Evolutionary conservation across 2,329 filamentous ascomycete species (phyloP), one percentile per base, ranked within the genome.

Genomic region (Pseudogymnoascus sp.): DNA sequence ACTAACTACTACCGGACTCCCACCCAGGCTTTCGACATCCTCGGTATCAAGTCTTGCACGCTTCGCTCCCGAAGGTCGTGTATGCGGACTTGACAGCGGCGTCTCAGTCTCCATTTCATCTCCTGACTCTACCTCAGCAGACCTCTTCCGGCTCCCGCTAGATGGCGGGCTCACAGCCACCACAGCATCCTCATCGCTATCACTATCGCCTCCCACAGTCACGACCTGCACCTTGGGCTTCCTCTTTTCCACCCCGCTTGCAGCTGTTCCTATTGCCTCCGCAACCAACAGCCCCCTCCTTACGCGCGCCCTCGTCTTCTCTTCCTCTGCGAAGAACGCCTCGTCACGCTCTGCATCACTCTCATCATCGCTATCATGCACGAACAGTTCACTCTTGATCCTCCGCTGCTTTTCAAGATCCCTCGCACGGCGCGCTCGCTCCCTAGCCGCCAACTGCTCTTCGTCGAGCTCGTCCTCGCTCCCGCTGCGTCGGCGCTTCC

Each of bases 351-450:
- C 90, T 35, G 82, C 85, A 69, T 96, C 91, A n/a, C 83, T 87
- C 67, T 96, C 92, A 60, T 97, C 94, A 71, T 97, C 94, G 67
- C 88, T 91, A 37, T 87, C 86, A 63, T 88, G 84, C 59, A 99
- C 88, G 69, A 86, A 93, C 39, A 93, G 75, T 25, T 87, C 86
- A 69, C 89, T 95, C 79, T 97, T 97, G 76, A 94, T 88, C 71
- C 88, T 89, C 33, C 80, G 79, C 58, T 85, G 81, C 74, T 92
- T 92, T 69, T 92, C 90, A n/a, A 83, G 77, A 67, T 96, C 87
- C 67, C 84, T 87, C 60, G 86, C 79, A 10, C 81, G 80, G 10
- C 85, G 85, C 62, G 82, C 82, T 66, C 84, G 85, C 33, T 82
- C 78, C 13, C 80, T 72, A 55, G 79, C 78, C 62, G 86, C 83